phyloP scores from a whole-genome alignment of 495 filamentous ascomycete genomes.

The Friedmanniomyces simplex region DNA sequence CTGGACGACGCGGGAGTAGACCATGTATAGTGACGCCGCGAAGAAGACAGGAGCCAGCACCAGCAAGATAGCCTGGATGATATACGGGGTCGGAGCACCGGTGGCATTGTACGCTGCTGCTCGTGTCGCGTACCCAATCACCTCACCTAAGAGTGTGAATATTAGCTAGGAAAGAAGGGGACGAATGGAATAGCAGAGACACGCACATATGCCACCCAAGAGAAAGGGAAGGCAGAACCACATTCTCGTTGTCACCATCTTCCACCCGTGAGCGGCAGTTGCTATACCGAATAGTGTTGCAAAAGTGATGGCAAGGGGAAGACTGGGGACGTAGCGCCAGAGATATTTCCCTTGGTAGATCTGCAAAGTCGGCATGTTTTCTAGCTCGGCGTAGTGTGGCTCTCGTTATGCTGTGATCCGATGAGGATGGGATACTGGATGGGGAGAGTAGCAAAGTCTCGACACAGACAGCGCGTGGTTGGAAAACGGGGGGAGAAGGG shows the following conservation, averaged over 20 bases:
- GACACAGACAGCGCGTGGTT: no score
- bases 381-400: no score
- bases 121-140: constrained; percentile 35
- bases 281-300: constrained; percentile 35
- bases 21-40: constrained; percentile 6
- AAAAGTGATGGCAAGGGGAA: constrained; percentile 39
- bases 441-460: no score
- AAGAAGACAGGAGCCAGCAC: constrained; percentile 9
- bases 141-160: constrained; percentile 34
- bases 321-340: constrained; percentile 43
- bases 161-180: no score
- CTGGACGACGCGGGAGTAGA: constrained; percentile 1
- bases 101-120: constrained; percentile 13
- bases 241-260: constrained; percentile 32
- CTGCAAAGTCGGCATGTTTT: neutral
- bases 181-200: no score
- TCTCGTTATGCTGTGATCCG: no score
- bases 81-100: constrained; percentile 17
- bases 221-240: constrained; percentile 47
- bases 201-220: constrained; percentile 42
- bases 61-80: constrained; percentile 20
- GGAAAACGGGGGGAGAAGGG: neutral
- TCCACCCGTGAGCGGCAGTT: constrained; percentile 36
- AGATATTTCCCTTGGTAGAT: constrained; percentile 4
- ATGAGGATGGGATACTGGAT: no score